Conservation (phyloP, 768 basidiomycete species). For the Butyriboletus loyo region DNA sequence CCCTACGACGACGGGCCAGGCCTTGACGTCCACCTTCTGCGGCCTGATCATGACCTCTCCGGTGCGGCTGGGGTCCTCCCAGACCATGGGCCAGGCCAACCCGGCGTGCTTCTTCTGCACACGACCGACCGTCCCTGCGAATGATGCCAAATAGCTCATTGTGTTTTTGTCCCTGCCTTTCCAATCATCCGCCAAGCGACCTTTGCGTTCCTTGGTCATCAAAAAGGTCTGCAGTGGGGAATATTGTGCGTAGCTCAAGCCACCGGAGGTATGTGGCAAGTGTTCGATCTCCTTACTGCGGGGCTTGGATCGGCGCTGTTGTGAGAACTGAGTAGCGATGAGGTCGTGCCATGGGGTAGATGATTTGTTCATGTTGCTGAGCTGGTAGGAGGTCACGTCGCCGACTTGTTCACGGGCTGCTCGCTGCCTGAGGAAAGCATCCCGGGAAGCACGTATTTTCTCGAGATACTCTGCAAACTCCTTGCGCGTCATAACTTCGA, state of each 20-base stretch:
- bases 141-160: constrained; percentile 28
- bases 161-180: constrained; percentile 9
- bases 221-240: constrained; percentile 53
- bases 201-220: constrained; percentile 52
- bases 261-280: constrained; percentile 62
- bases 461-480: constrained; percentile 60
- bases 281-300: constrained; percentile 48
- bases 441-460: constrained; percentile 54
- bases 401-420: constrained; percentile 9
- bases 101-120: constrained; percentile 20
- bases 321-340: constrained; percentile 16
- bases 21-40: constrained; percentile 25
- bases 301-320: constrained; percentile 24
- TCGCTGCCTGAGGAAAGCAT: constrained; percentile 50
- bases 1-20: constrained; percentile 47
- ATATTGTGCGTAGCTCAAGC: constrained; percentile 56
- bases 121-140: constrained; percentile 29
- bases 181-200: constrained; percentile 47
- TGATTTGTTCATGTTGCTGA: constrained; percentile 19
- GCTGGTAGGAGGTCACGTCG: constrained; percentile 28
- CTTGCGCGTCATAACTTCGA: constrained; percentile 55
- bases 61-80: constrained; percentile 28
- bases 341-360: constrained; percentile 27
- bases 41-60: constrained; percentile 33
- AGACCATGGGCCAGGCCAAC: constrained; percentile 18